Conservation (phyloP, 768 basidiomycete genomes). For the Hericium erinaceus region DNA sequence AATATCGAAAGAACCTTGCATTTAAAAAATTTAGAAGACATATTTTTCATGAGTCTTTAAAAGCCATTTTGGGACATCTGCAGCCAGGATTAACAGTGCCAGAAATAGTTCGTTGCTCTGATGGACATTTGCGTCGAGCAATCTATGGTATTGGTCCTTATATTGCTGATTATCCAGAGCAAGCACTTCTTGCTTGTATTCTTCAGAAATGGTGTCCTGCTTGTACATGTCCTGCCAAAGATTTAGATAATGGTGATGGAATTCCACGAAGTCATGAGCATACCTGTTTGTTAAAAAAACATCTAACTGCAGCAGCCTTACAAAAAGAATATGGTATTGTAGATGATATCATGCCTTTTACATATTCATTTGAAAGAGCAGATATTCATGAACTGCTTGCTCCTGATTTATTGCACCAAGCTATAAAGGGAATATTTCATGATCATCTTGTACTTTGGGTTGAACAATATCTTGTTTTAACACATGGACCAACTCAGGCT, state of each 20-base stretch:
- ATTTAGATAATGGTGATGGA: background rate
- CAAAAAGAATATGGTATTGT: constrained; percentile 3
- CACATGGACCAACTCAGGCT: background rate
- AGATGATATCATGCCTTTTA: background rate
- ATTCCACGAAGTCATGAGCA: no score
- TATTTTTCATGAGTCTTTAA: background rate
- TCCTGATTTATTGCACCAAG: constrained; percentile 4
- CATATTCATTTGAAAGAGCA: background rate
- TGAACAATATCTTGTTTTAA: background rate
- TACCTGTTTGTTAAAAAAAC: background rate
- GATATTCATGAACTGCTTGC: constrained; percentile 2
- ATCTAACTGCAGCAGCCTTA: background rate
- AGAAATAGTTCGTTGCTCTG: constrained; percentile 1
- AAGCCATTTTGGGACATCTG: background rate
- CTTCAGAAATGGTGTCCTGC: constrained; percentile 8
- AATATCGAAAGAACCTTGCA: no score
- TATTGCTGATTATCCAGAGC: constrained; percentile 9
- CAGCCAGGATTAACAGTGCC: background rate
- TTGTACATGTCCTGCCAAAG: background rate
- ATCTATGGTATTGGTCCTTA: constrained; percentile 6
- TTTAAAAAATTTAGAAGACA: no score
- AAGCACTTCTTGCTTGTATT: background rate
- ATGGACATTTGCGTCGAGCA: constrained; percentile 1
- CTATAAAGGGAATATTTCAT: constrained; percentile 4
- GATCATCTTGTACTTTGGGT: constrained; percentile 5